Conservation (phyloP, 257 asterid species). For the Striga asiatica region DNA sequence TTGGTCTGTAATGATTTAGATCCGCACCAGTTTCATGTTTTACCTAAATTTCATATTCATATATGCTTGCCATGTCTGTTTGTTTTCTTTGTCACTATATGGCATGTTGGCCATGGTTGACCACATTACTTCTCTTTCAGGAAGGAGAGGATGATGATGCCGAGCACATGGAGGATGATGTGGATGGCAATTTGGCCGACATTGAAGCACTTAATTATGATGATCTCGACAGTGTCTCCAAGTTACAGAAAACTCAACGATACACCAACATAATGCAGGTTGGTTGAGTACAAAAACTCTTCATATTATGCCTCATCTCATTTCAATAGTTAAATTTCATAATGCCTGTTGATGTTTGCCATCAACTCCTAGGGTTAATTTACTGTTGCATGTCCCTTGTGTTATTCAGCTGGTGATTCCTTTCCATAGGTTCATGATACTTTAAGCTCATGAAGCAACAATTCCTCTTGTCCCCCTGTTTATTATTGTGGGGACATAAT, state of each 20-base stretch:
- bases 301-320: background rate
- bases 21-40: background rate
- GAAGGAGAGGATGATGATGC: slow-evolving; percentile 48
- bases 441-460: background rate
- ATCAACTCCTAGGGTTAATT: background rate
- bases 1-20: background rate
- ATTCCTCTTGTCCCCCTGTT: background rate
- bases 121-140: slow-evolving; percentile 29
- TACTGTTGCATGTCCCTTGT: background rate
- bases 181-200: slow-evolving; percentile 82
- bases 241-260: slow-evolving; percentile 71
- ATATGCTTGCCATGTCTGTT: background rate
- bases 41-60: too few species aligned
- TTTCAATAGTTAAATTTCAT: slow-evolving; percentile 5
- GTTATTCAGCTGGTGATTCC: background rate
- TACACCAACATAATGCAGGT: slow-evolving; percentile 75
- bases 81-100: slow-evolving; percentile 8
- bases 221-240: slow-evolving; percentile 87
- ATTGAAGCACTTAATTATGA: slow-evolving; percentile 88
- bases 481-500: slow-evolving; percentile 6
- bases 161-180: slow-evolving; percentile 80
- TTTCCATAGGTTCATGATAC: background rate
- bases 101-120: slow-evolving; percentile 2
- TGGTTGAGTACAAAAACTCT: slow-evolving; percentile 10
- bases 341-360: background rate